Evolutionary conservation across 306 rosid species (phyloP).

Genomic region (Quercus bicolor): DNA sequence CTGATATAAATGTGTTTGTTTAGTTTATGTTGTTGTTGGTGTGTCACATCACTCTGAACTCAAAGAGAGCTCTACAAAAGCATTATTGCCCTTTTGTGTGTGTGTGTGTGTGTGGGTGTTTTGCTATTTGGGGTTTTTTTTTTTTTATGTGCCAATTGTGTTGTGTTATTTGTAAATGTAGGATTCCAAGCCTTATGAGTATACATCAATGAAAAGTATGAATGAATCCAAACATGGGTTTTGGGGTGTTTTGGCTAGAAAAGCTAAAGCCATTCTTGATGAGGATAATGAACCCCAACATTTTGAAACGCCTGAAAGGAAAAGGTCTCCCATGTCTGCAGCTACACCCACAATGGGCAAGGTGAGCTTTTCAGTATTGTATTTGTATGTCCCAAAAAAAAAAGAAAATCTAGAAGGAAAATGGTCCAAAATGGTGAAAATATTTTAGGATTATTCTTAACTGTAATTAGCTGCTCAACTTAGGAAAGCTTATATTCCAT

Average conservation of each 20-base stretch:
- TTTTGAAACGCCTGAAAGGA: constrained; percentile 39
- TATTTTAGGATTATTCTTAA: not conserved
- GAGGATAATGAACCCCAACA: constrained; percentile 53
- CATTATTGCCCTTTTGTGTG: no score
- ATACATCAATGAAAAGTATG: constrained; percentile 69
- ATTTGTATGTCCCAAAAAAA: not conserved
- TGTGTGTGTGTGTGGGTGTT: no score
- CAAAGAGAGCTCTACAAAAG: no score
- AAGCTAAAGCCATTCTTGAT: constrained; percentile 82
- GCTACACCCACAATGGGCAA: constrained; percentile 44
- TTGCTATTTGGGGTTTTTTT: not conserved
- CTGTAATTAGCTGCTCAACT: not conserved
- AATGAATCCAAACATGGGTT: constrained; percentile 83
- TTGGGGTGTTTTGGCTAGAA: constrained; percentile 89
- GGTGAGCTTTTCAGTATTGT: constrained; percentile 47
- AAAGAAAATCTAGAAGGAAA: not conserved
- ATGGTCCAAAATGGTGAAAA: not conserved
- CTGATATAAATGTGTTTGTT: not conserved
- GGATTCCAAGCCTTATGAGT: constrained; percentile 61
- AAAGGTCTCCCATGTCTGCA: constrained; percentile 36
- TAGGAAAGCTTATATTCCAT: not conserved
- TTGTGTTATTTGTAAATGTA: constrained; percentile 26
- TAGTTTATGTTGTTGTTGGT: not conserved
- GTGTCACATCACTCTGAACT: no score
- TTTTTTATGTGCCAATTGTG: not conserved